Conservation (phyloP, 176 grass and related monocot genomes). For the Oryza coarctata region DNA sequence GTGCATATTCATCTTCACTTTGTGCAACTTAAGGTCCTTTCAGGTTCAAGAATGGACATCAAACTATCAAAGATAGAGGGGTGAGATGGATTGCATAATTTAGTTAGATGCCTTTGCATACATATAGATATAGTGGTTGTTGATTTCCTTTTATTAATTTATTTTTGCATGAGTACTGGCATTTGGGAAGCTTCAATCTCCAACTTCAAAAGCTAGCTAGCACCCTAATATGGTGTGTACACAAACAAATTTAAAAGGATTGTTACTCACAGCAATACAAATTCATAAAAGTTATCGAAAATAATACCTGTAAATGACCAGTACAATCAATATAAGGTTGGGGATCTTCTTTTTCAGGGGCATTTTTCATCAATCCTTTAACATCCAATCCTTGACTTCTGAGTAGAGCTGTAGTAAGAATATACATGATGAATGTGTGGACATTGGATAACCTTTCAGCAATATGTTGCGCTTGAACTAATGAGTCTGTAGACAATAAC, state of each 20-base stretch:
- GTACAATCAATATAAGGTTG: slow-evolving; percentile 86
- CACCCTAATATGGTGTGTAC: background rate
- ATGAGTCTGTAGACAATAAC: slow-evolving; percentile 41
- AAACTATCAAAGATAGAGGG: slow-evolving; percentile 8
- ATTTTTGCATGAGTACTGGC: background rate
- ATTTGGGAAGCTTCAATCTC: background rate
- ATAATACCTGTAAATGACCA: slow-evolving; percentile 80
- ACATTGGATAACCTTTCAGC: background rate
- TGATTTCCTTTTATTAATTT: slow-evolving; percentile 3
- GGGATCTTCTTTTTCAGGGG: slow-evolving; percentile 67
- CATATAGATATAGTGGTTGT: background rate
- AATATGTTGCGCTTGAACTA: background rate
- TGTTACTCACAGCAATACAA: background rate
- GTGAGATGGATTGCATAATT: background rate
- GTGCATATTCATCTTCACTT: no score
- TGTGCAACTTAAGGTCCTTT: no score
- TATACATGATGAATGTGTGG: background rate
- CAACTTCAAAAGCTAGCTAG: slow-evolving; percentile 17
- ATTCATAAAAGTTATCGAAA: slow-evolving; percentile 6
- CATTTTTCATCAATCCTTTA: slow-evolving; percentile 80
- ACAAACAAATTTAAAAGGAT: background rate
- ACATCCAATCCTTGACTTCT: slow-evolving; percentile 97
- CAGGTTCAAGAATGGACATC: background rate
- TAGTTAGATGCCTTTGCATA: background rate
- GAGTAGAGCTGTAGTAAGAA: slow-evolving; percentile 68